A percentile compares a stretch with the other conserved stretches of the same genome.
Conservation (phyloP, 805 yeast genomes). For the Metschnikowia orientalis region DNA sequence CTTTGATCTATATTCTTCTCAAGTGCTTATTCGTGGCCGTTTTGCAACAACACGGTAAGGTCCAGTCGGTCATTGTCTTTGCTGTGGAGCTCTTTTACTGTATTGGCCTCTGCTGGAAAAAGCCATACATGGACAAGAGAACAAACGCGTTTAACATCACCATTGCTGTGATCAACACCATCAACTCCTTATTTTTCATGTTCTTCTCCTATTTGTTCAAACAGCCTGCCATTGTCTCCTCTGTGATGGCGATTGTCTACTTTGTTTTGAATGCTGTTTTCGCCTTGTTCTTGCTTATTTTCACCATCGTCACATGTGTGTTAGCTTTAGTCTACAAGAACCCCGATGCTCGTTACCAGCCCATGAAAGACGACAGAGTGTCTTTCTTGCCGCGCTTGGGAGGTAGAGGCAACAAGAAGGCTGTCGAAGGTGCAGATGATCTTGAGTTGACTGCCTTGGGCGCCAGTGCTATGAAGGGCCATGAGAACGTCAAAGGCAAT, state of each 20-base stretch:
- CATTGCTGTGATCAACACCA: slow-evolving; percentile 70
- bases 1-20: slow-evolving; percentile 60
- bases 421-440: slow-evolving; percentile 35
- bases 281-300: slow-evolving; percentile 73
- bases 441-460: slow-evolving; percentile 72
- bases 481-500: slow-evolving; percentile 35
- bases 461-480: slow-evolving; percentile 62
- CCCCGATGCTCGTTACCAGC: slow-evolving; percentile 94
- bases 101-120: slow-evolving; percentile 56
- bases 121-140: slow-evolving; percentile 93
- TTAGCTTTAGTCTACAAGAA: slow-evolving; percentile 82
- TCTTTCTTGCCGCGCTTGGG: slow-evolving; percentile 79
- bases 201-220: slow-evolving; percentile 82
- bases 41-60: slow-evolving; percentile 74
- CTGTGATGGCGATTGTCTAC: slow-evolving; percentile 86
- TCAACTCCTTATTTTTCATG: slow-evolving; percentile 82
- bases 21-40: slow-evolving; percentile 85
- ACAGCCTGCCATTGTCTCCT: slow-evolving; percentile 83
- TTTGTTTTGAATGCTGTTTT: slow-evolving; percentile 87
- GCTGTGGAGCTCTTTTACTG: slow-evolving; percentile 71
- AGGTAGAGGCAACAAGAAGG: slow-evolving; percentile 24
- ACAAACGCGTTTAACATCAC: slow-evolving; percentile 91
- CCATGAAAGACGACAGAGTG: slow-evolving; percentile 93
- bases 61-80: slow-evolving; percentile 74
- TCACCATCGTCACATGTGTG: slow-evolving; percentile 84